A percentile compares a stretch with the other conserved stretches of the same genome.
These are phyloP conservation scores for Plasmodium vivax DNA, from an alignment of 169 alveolate species.

Conservation along the genomic window DNA sequence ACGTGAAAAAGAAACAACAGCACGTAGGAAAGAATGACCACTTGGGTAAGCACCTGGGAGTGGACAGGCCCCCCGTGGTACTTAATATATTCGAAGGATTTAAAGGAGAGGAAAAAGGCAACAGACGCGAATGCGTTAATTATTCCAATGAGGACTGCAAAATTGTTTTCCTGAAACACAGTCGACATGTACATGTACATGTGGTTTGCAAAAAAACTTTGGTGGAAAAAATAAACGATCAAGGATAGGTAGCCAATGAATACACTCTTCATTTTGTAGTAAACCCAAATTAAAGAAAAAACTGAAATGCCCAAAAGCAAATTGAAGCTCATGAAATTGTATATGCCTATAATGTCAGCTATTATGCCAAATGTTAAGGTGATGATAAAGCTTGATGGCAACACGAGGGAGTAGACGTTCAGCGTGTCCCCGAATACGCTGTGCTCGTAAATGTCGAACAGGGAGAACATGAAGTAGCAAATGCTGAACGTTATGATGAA, in stretches of 20 bases:
- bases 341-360: constrained; percentile 57
- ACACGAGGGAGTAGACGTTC: constrained; percentile 36
- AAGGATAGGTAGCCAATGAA: constrained; percentile 25
- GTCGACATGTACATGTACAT: constrained; percentile 75
- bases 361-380: constrained; percentile 62
- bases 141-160: constrained; percentile 63
- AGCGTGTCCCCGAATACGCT: constrained; percentile 49
- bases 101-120: constrained; percentile 57
- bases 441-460: constrained; percentile 64
- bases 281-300: background rate
- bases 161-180: constrained; percentile 45
- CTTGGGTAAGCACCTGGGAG: background rate
- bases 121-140: constrained; percentile 44
- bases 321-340: constrained; percentile 47
- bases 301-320: constrained; percentile 45
- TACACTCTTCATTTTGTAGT: constrained; percentile 37
- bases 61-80: background rate
- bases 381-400: constrained; percentile 51
- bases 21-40: constrained; percentile 2
- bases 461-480: constrained; percentile 58
- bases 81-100: constrained; percentile 32
- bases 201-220: constrained; percentile 70
- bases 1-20: constrained; percentile 14
- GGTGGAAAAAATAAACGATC: constrained; percentile 56
- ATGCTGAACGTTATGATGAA: constrained; percentile 54